Conservation (phyloP, 345 rosid species). For the Hypericum perforatum region DNA sequence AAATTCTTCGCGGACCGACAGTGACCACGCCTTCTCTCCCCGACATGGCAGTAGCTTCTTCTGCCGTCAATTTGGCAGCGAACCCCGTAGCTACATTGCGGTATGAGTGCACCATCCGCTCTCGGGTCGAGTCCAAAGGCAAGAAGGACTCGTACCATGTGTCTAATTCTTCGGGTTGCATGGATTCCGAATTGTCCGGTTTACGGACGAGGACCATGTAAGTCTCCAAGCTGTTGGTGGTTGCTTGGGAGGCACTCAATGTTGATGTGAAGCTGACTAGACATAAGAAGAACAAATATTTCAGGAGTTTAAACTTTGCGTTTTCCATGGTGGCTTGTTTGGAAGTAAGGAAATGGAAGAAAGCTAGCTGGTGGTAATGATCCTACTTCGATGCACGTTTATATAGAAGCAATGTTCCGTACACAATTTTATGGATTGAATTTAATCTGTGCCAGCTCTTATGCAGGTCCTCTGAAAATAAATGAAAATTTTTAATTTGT, state of each 20-base stretch:
- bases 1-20: slow-evolving; percentile 22
- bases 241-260: slow-evolving; percentile 13
- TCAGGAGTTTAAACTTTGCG: no score
- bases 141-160: slow-evolving; percentile 29
- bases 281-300: not conserved
- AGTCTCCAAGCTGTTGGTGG: slow-evolving; percentile 10
- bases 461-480: no score
- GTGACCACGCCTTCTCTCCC: slow-evolving; percentile 31
- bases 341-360: no score
- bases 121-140: slow-evolving; percentile 16
- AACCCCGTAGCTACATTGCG: slow-evolving; percentile 35
- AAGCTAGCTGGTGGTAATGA: no score
- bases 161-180: slow-evolving; percentile 7
- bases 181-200: slow-evolving; percentile 10
- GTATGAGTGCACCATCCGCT: slow-evolving; percentile 29
- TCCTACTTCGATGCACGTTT: no score
- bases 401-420: no score
- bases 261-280: slow-evolving; percentile 12
- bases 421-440: no score
- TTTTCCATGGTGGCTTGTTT: no score
- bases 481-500: no score
- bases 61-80: slow-evolving; percentile 40
- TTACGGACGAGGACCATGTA: slow-evolving; percentile 27
- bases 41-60: slow-evolving; percentile 34
- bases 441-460: no score